phyloP scores from a whole-genome alignment of 495 filamentous ascomycete genomes.

The Aspergillus steynii region DNA sequence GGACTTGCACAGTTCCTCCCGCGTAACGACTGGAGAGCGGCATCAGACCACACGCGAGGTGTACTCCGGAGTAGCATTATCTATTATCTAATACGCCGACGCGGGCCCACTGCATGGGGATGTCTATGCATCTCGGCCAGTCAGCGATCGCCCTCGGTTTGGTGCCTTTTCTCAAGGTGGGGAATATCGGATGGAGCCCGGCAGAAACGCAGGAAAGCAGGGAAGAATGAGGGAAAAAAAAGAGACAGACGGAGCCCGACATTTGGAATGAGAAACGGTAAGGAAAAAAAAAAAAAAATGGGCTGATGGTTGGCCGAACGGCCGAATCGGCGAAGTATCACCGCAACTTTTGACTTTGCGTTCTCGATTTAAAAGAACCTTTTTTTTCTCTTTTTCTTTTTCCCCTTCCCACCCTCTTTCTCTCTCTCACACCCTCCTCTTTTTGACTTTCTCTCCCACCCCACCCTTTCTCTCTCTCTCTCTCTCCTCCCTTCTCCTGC shows the following conservation, averaged over 20 bases:
- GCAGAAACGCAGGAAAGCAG: neutral
- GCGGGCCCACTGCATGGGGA: neutral
- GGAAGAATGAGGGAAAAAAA: conserved; percentile 5
- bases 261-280: neutral
- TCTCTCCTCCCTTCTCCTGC: conserved; percentile 8
- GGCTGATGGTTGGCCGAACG: conserved; percentile 9
- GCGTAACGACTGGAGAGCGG: neutral
- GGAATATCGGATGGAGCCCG: neutral
- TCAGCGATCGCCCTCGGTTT: neutral
- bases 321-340: conserved; percentile 3
- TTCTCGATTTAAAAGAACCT: neutral
- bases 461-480: neutral
- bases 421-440: neutral
- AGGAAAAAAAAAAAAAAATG: conserved; percentile 14
- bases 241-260: neutral
- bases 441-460: neutral
- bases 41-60: neutral
- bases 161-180: neutral
- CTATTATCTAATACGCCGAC: neutral
- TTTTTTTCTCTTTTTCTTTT: neutral
- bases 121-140: neutral
- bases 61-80: neutral
- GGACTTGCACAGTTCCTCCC: neutral
- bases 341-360: neutral
- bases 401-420: neutral